A percentile compares a stretch with the other conserved stretches of the same genome.
Evolutionary conservation across 2,329 filamentous ascomycete species (phyloP).

Genomic region (Trichoderma endophyticum): DNA sequence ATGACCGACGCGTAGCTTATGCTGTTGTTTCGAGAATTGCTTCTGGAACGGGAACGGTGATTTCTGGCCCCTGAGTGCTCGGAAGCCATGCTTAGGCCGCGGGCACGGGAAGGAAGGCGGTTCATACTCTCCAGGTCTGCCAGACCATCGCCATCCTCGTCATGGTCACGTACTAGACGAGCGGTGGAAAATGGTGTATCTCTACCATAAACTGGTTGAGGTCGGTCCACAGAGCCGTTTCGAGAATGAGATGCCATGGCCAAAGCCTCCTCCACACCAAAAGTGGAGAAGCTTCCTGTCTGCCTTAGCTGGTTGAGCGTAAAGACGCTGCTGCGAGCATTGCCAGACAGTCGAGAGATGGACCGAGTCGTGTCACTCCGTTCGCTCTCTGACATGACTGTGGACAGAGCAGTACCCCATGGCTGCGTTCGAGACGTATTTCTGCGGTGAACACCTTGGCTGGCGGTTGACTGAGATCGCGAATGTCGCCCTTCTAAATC

Average conservation of each 20-base stretch:
- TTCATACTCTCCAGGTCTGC: slow-evolving; percentile 56
- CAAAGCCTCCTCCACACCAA: slow-evolving; percentile 40
- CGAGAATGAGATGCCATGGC: slow-evolving; percentile 38
- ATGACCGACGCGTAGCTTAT: slow-evolving; percentile 41
- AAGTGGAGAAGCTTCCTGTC: slow-evolving; percentile 56
- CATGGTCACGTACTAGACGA: slow-evolving; percentile 54
- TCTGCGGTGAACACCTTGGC: slow-evolving; percentile 3
- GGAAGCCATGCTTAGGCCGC: slow-evolving; percentile 51
- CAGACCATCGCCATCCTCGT: slow-evolving; percentile 63
- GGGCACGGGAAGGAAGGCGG: slow-evolving; percentile 51
- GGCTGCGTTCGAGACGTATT: slow-evolving; percentile 40
- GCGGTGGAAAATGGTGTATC: slow-evolving; percentile 35
- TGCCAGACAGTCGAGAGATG: slow-evolving; percentile 42
- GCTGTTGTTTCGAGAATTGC: slow-evolving; percentile 48
- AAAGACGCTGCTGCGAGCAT: slow-evolving; percentile 49
- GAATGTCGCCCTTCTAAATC: slow-evolving; percentile 25
- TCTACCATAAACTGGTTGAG: slow-evolving; percentile 42
- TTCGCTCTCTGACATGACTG: slow-evolving; percentile 61
- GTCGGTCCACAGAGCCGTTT: slow-evolving; percentile 49
- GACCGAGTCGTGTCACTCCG: slow-evolving; percentile 50
- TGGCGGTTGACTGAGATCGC: slow-evolving; percentile 4
- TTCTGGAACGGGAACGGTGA: slow-evolving; percentile 52
- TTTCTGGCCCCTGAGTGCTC: slow-evolving; percentile 50
- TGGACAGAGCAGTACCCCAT: slow-evolving; percentile 64
- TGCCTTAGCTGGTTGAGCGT: slow-evolving; percentile 51